Evolutionary conservation across 179 eudicot genomes (phyloP).

Genomic region (Silene coronaria): DNA sequence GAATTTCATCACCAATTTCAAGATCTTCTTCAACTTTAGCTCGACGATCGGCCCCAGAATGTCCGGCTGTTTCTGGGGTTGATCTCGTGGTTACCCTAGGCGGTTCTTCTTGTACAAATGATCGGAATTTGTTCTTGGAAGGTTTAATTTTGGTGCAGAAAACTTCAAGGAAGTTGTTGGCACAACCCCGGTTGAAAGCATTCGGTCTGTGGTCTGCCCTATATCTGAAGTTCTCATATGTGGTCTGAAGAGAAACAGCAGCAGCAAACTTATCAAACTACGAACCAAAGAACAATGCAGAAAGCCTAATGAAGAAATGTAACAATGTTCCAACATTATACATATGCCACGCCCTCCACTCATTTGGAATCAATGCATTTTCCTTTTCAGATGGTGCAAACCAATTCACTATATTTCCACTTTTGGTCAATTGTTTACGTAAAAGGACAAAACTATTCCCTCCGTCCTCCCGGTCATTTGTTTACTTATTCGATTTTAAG

Average conservation of each 20-base stretch:
- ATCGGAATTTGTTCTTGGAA: slow-evolving; percentile 58
- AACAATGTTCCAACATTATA: neutral
- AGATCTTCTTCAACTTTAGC: slow-evolving; percentile 64
- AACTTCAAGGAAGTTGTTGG: slow-evolving; percentile 50
- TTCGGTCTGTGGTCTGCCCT: slow-evolving; percentile 56
- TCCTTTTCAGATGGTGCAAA: neutral
- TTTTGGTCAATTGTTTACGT: no score
- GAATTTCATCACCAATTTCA: slow-evolving; percentile 54
- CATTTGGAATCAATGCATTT: neutral
- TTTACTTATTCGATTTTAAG: no score
- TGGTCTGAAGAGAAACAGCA: slow-evolving; percentile 47
- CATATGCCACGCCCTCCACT: neutral
- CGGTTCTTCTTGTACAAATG: slow-evolving; percentile 43
- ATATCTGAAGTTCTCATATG: slow-evolving; percentile 74
- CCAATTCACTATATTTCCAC: neutral
- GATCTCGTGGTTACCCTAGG: slow-evolving; percentile 36
- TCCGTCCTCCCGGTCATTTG: no score
- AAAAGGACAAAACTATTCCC: no score
- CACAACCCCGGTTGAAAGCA: slow-evolving; percentile 52
- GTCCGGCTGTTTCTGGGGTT: slow-evolving; percentile 28
- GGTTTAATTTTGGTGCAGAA: slow-evolving; percentile 51
- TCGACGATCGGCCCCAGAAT: slow-evolving; percentile 34
- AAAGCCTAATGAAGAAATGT: neutral
- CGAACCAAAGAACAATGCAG: neutral
- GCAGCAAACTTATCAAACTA: neutral